phyloP scores from a whole-genome alignment of 805 yeast genomes.

The Maudiozyma saulgeensis region DNA sequence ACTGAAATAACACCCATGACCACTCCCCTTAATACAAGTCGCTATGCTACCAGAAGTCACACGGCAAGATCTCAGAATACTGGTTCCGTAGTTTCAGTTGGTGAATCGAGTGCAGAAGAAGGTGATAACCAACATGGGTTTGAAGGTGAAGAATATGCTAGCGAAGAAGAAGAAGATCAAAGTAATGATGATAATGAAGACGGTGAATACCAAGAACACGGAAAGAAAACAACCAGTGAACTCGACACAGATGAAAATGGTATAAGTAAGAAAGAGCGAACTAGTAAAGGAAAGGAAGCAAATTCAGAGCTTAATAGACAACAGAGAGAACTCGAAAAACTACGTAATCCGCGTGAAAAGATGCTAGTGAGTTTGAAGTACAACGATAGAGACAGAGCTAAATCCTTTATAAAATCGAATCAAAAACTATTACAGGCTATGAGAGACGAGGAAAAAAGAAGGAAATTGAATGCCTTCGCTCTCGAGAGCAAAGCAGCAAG shows the following conservation, averaged over 20 bases:
- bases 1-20: background rate
- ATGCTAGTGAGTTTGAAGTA: conserved; percentile 30
- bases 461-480: conserved; percentile 19
- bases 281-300: background rate
- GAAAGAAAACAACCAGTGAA: background rate
- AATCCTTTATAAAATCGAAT: conserved; percentile 27
- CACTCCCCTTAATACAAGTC: background rate
- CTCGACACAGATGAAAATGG: background rate
- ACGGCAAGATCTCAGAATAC: background rate
- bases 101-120: background rate
- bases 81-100: background rate
- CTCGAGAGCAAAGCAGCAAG: background rate
- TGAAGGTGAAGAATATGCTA: background rate
- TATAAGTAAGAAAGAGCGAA: background rate
- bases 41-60: background rate
- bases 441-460: conserved; percentile 27
- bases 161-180: background rate
- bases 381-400: conserved; percentile 27
- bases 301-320: conserved; percentile 9
- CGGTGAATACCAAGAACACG: background rate
- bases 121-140: background rate
- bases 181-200: background rate
- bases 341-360: conserved; percentile 26
- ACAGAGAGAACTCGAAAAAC: conserved; percentile 24
- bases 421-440: conserved; percentile 25